A percentile compares a stretch with the other conserved stretches of the same genome.
phyloP scores from a whole-genome alignment of 768 basidiomycete genomes.

The Suillus tomentosus region DNA sequence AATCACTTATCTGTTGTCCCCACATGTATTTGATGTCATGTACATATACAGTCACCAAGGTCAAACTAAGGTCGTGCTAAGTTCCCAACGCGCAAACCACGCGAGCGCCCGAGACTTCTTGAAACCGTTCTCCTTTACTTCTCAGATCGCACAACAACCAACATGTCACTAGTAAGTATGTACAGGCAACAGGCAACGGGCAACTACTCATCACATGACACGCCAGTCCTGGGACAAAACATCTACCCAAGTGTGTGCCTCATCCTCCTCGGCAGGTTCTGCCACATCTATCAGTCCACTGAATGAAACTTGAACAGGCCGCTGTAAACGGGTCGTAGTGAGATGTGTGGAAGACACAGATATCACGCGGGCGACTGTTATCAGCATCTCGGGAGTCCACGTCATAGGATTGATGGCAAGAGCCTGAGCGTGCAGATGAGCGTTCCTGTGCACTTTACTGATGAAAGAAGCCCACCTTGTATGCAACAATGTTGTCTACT shows the following conservation, averaged over 20 bases:
- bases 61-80: too few relatives aligned
- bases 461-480: constrained; percentile 44
- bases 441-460: background rate
- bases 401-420: constrained; percentile 62
- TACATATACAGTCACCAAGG: too few relatives aligned
- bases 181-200: background rate
- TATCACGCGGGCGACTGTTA: constrained; percentile 46
- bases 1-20: too few relatives aligned
- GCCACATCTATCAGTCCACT: constrained; percentile 24
- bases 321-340: constrained; percentile 18
- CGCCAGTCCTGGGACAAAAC: constrained; percentile 34
- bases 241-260: constrained; percentile 31
- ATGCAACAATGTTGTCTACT: constrained; percentile 42
- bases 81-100: too few relatives aligned
- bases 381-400: constrained; percentile 58
- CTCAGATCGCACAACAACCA: background rate
- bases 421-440: constrained; percentile 37
- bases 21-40: too few relatives aligned
- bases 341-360: constrained; percentile 22
- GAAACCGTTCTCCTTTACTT: too few relatives aligned
- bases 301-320: constrained; percentile 29
- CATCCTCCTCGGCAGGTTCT: constrained; percentile 24
- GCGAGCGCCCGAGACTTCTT: too few relatives aligned
- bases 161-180: background rate
- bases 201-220: constrained; percentile 27